Evolutionary conservation across 257 asterid genomes (phyloP), one percentile per base, ranked within the genome.

Genomic region (Ballota nigra): DNA sequence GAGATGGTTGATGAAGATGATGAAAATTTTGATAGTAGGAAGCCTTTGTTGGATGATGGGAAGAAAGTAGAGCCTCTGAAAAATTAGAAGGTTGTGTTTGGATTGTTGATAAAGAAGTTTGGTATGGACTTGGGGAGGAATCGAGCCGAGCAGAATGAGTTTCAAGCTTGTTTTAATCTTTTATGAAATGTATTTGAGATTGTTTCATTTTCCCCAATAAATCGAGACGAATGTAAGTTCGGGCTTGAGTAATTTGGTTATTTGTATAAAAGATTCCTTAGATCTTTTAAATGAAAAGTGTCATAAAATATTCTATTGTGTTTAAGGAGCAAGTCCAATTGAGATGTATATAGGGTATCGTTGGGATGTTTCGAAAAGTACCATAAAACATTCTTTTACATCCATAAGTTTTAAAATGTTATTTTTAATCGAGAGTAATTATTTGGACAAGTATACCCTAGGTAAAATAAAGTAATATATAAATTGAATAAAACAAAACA

Each of bases 1-100:
- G 87, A 78, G 75, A 20, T 65, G 6, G 66, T 10, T 7, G 82
- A 81, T 11, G 67, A 69, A 3, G 72, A 23, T 56, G 86, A 61
- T 41, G 88, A 74, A 29, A 90, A 85, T 67, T 49, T 71, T 58
- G 92, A 85, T 67, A 43, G 13, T 31, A 80, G 29, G 33, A 83
- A 82, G 43, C 59, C 57, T 18, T 26, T 59, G 77, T 20, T 49
- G 23, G 73, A 6, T 43, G 81, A 41, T 77, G 77, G 7, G 9
- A 49, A 57, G 8, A 79, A 58, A 70, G 66, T 79, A 9, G 83
- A 79, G 77, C 47, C 77, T 70, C 74, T 38, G 19, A 59, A 4
- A 24, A 51, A 7, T 1, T 51, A 51, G 11, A 15, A 45, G 8
- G 7, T 1, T 4, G 56, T 4, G 22, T 49, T n/a, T n/a, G 1